Conservation (phyloP, 1,139 yeast genomes). For the Schwanniomyces etchellsii region DNA sequence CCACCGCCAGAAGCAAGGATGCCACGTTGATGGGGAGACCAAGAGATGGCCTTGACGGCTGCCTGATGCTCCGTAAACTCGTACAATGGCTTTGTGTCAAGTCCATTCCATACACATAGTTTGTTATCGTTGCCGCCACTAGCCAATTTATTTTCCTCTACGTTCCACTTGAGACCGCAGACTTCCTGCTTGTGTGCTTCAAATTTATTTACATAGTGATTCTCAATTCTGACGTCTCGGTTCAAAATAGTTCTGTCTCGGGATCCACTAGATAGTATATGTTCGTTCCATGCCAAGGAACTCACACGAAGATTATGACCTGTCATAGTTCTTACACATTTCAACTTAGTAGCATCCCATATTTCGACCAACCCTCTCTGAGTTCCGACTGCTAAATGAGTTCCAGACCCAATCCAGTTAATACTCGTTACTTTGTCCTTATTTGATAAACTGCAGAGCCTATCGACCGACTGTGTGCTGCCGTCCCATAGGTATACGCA, state of each 20-base stretch:
- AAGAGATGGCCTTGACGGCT: conserved; percentile 89
- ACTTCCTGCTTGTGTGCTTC: conserved; percentile 88
- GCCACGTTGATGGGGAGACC: conserved; percentile 98
- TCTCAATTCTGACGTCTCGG: conserved; percentile 86
- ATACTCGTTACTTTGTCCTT: conserved; percentile 74
- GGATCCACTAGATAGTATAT: conserved; percentile 80
- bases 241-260: conserved; percentile 81
- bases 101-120: conserved; percentile 82
- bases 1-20: conserved; percentile 96
- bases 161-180: conserved; percentile 93
- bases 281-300: conserved; percentile 92
- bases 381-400: conserved; percentile 92
- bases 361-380: conserved; percentile 83
- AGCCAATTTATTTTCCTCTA: conserved; percentile 80
- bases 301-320: conserved; percentile 87
- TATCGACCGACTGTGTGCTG: conserved; percentile 73
- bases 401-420: conserved; percentile 92
- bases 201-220: conserved; percentile 69
- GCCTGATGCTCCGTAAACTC: conserved; percentile 83
- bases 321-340: conserved; percentile 84
- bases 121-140: conserved; percentile 94
- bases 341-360: conserved; percentile 87
- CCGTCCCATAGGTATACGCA: conserved; percentile 93
- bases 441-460: conserved; percentile 64
- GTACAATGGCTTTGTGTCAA: conserved; percentile 62